Base-by-base conservation (phyloP, 2,329 filamentous ascomycete genomes). In the Pseudogymnoascus sp. region DNA sequence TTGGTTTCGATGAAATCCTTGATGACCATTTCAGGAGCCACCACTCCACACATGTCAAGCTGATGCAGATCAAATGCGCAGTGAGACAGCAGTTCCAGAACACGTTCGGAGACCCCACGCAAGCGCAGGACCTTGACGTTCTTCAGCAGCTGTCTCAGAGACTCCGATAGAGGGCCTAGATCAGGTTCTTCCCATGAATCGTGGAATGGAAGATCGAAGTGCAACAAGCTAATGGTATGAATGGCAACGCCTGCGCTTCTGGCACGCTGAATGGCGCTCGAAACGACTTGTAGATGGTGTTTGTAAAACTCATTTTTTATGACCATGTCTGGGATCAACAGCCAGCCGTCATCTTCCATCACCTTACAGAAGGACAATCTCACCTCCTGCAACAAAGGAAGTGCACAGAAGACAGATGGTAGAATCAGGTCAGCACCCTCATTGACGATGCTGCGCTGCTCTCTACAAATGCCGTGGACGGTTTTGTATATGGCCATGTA, bases 311-410 rank as follows among this genome's bases (percentile, higher is more conserved):
- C 50, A 28, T 61, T 37, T 30, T 50, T 12, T 50, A 50, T 50
- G 28, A 33, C n/a, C 43, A 50, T 50, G 43, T 71, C 66, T 74
- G 74, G 57, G 38, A 12, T 22, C 22, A 50, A 28, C 61, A 57
- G 35, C 58, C 12, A 33, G 58, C 30, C 39, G 0, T 59, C 16
- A 20, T 33, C 58, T 16, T 63, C 36, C 22, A 50, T n/a, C 61
- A 37, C 25, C 59, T 57, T 16, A 50, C 25, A 25, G 61, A 63
- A 63, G 25, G 25, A 57, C 61, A 63, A 63, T 22, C 50, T 20
- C 47, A 63, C 61, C 41, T 63, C 59, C 36, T 20, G 57, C 37
- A 61, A 58, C 41, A 36, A 12, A 61, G 61, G 61, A 57, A 62
- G 61, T 35, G 38, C 60, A 41, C 37, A 38, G 25, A 62, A 28